Conservation (phyloP, 257 asterid species). For the Solanum arcanum region DNA sequence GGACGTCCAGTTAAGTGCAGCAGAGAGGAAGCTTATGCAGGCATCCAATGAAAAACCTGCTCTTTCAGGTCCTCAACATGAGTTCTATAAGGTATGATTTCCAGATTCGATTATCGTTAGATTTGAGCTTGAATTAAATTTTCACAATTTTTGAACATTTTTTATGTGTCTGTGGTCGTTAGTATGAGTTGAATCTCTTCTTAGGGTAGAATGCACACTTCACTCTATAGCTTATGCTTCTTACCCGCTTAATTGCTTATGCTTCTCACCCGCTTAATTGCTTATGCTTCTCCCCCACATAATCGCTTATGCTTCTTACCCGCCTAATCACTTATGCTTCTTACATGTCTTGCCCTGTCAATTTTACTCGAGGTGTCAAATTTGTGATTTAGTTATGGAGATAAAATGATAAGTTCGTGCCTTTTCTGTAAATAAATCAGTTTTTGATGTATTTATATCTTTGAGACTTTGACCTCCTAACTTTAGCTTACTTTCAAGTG, state of each 20-base stretch:
- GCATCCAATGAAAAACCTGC: constrained; percentile 3
- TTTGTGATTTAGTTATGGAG: not conserved
- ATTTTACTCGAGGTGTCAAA: too few species aligned
- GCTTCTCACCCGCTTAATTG: too few species aligned
- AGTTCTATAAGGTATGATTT: constrained; percentile 41
- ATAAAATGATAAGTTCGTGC: not conserved
- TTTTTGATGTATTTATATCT: not conserved
- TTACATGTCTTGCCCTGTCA: too few species aligned
- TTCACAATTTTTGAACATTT: not conserved
- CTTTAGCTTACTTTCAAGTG: too few species aligned
- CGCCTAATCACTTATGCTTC: too few species aligned
- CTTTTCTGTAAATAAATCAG: not conserved
- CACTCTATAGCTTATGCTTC: not conserved
- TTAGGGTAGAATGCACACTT: not conserved
- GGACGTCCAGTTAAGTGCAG: not conserved
- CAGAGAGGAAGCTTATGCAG: not conserved
- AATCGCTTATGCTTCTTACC: too few species aligned
- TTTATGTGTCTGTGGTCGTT: not conserved
- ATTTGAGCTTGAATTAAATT: not conserved
- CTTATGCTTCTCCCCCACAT: too few species aligned
- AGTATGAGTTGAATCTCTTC: not conserved
- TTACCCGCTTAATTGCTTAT: too few species aligned
- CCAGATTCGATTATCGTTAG: not conserved
- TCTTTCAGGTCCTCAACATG: constrained; percentile 88
- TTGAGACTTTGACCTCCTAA: not conserved